Evolutionary conservation across 2,329 filamentous ascomycete genomes (phyloP), one percentile per base, ranked within the genome.

Genomic region (Stemphylium vesicarium): DNA sequence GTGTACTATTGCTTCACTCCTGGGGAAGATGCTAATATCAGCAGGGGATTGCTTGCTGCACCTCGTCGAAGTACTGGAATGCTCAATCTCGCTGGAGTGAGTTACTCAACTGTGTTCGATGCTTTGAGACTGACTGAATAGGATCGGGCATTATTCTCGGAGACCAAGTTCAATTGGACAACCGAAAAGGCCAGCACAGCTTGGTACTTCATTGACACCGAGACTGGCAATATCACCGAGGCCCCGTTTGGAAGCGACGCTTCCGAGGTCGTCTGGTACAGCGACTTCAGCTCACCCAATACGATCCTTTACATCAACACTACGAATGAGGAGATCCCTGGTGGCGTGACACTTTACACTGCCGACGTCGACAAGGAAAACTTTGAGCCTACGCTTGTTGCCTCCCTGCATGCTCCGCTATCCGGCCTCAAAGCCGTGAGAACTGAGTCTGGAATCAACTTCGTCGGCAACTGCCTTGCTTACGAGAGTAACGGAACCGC

Each of bases 401-500:
- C 70, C 24, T 77, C 66, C 7, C 72, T 82, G 31, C 77, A 80
- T 47, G 81, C 76, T 2, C 78, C 80, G 15, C 79, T 76, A n/a
- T 71, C 77, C 2, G 80, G 83, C 40, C 70, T 86, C 38, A 82
- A 84, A 52, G 69, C 80, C 18, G 70, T 66, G 10, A 67, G 70
- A 45, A 69, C 80, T 3, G 67, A 71, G 15, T 70, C 73, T 11
- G 74, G 72, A n/a, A 77, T 77, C 57, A 78, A 77, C 32, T 80
- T 84, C 56, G 75, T 84, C 5, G 69, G 82, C 4, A 80, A 81
- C 12, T 88, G 85, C 13, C 77, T 87, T 53, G 86, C 89, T 0
- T 88, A 86, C 9, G 82, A 64, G 50, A 65, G 86, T 4, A 83
- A 88, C 37, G 93, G 91, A 5, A 80, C 85, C 2, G 82, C 94